Base-by-base conservation (phyloP, 2,329 filamentous ascomycete species). In the Helminthosporium solani region DNA sequence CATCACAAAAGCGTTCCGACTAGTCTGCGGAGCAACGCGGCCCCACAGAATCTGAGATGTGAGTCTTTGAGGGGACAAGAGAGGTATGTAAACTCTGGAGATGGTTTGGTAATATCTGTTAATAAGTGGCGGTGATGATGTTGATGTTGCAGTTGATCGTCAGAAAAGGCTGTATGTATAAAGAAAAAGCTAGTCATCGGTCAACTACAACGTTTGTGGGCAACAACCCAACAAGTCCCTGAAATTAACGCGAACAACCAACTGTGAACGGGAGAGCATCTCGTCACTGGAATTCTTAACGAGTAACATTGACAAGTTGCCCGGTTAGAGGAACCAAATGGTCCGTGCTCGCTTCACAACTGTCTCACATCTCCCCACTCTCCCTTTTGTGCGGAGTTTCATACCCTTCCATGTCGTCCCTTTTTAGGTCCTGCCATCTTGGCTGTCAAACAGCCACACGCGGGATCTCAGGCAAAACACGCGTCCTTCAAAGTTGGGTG, bases 321-420 rank as follows among this genome's bases (percentile, higher is more conserved):
- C 36, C 36, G 25, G 35, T 20, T 18, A 36, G 23, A 23, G 39
- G 27, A 30, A 27, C 19, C 12, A 18, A 12, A 11, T 37, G 47
- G 52, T 23, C 52, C 45, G 53, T 52, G 57, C 53, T 28, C 42
- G 35, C 47, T 30, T 61, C 56, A 55, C 39, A 57, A 44, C 57
- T 58, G 58, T 60, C 56, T 61, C 56, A 57, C 33, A 44, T 46
- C 42, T 51, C 60, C 45, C 46, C 54, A 53, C 42, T 43, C 48
- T 52, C 50, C 44, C 56, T 37, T 46, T 44, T 50, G 28, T 49
- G n/a, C n/a, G 53, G 39, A 50, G 67, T 70, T 70, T 70, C 66
- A 70, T 61, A 56, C 57, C 58, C 54, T 57, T 40, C 42, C 48
- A 53, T 56, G 57, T 64, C 64, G 66, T 63, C 58, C 54, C 35